Conservation (phyloP, 345 rosid genomes). For the Mallotus nudiflorus region DNA sequence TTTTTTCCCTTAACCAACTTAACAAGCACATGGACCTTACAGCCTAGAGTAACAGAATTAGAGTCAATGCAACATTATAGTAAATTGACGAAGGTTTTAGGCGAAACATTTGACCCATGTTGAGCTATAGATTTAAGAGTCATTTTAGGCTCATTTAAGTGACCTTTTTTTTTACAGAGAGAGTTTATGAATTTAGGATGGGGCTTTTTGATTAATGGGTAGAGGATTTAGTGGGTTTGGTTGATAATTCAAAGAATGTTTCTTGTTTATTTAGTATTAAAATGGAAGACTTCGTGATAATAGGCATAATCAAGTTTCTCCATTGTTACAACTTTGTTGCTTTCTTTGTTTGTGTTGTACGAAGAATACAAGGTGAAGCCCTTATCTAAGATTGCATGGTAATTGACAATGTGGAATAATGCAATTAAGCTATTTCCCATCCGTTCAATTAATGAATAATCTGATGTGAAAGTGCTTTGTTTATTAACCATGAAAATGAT, state of each 20-base stretch:
- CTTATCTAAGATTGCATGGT: no score
- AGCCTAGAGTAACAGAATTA: slow-evolving; percentile 55
- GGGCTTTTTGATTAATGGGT: slow-evolving; percentile 30
- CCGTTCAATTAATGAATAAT: no score
- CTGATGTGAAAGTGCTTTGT: no score
- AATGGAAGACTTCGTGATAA: slow-evolving; percentile 44
- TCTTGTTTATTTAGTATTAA: slow-evolving; percentile 39
- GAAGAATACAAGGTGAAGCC: not conserved
- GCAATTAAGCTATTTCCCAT: no score
- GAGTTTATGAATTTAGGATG: slow-evolving; percentile 40
- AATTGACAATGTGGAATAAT: no score
- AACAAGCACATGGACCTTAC: slow-evolving; percentile 56
- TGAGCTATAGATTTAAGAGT: slow-evolving; percentile 57
- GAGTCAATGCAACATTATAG: slow-evolving; percentile 63
- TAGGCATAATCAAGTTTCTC: slow-evolving; percentile 54
- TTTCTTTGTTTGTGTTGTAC: not conserved
- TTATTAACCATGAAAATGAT: no score
- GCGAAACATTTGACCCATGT: slow-evolving; percentile 49
- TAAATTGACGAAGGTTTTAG: slow-evolving; percentile 52
- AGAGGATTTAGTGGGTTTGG: slow-evolving; percentile 24
- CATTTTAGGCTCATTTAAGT: slow-evolving; percentile 52
- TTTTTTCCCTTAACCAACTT: slow-evolving; percentile 35
- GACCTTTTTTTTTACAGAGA: slow-evolving; percentile 57
- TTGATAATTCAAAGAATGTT: slow-evolving; percentile 28
- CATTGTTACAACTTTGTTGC: slow-evolving; percentile 28